Conservation (phyloP, 2,329 filamentous ascomycete genomes). For the Gyromitra esculenta region DNA sequence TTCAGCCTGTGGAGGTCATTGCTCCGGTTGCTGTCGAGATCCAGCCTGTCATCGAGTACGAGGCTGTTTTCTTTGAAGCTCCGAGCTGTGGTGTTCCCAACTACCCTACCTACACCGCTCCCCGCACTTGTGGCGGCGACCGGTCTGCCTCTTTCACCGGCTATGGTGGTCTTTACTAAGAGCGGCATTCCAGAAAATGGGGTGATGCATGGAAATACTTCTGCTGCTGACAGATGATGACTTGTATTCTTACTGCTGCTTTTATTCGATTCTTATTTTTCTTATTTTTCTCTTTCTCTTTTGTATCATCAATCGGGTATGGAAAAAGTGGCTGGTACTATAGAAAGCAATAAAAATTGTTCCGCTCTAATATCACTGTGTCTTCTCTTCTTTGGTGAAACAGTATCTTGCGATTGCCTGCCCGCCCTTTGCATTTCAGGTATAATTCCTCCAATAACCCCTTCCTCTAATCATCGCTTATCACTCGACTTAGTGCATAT, state of each 20-base stretch:
- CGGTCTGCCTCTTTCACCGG: background rate
- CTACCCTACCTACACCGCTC: slow-evolving; percentile 32
- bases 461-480: too few relatives aligned
- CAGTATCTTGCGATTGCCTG: too few relatives aligned
- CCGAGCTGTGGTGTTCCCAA: slow-evolving; percentile 44
- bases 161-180: slow-evolving; percentile 13
- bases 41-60: slow-evolving; percentile 39
- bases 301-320: background rate
- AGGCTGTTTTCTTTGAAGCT: slow-evolving; percentile 33
- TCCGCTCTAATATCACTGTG: background rate
- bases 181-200: background rate
- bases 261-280: background rate
- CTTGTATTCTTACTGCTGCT: slow-evolving; percentile 24
- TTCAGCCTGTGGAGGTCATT: slow-evolving; percentile 46
- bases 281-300: background rate
- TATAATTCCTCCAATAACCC: too few relatives aligned
- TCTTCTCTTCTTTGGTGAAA: background rate
- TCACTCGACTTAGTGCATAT: too few relatives aligned
- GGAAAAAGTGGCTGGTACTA: background rate
- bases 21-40: slow-evolving; percentile 31
- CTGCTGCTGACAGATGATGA: slow-evolving; percentile 47
- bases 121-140: slow-evolving; percentile 1
- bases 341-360: slow-evolving; percentile 30
- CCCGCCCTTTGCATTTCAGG: too few relatives aligned
- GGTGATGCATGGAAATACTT: slow-evolving; percentile 14